Conservation (phyloP, 148 eudicot species). For the Linanthus parryae region DNA sequence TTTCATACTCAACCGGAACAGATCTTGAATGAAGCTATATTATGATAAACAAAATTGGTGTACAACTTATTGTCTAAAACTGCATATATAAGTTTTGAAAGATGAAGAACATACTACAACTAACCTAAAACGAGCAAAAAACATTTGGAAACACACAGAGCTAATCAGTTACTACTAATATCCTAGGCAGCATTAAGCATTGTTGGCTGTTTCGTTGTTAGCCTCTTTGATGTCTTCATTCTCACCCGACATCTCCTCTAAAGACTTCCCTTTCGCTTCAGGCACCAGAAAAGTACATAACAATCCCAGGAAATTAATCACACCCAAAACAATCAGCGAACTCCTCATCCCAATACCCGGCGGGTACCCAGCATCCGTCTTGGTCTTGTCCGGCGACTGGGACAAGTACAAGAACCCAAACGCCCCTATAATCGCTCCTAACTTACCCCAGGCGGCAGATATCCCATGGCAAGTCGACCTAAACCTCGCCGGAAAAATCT, state of each 20-base stretch:
- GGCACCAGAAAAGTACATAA: slow-evolving; percentile 6
- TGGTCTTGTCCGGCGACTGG: slow-evolving; percentile 1
- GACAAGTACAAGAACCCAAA: slow-evolving; percentile 9
- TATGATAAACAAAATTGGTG: too few relatives aligned
- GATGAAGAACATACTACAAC: too few relatives aligned
- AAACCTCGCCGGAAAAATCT: slow-evolving; percentile 5
- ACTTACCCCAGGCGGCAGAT: slow-evolving; percentile 4
- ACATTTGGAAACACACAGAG: too few relatives aligned
- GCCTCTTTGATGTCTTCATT: too few relatives aligned
- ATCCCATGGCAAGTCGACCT: slow-evolving; percentile 8
- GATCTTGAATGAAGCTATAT: too few relatives aligned
- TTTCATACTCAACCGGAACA: too few relatives aligned
- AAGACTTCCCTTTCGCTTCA: slow-evolving; percentile 1
- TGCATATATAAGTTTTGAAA: too few relatives aligned
- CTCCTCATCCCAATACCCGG: slow-evolving; percentile 8
- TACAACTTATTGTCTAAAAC: too few relatives aligned
- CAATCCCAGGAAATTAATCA: slow-evolving; percentile 1
- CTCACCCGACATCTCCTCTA: slow-evolving; percentile 6
- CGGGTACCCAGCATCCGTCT: slow-evolving; percentile 12
- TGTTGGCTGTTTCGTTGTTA: too few relatives aligned
- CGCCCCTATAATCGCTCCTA: slow-evolving; percentile 9
- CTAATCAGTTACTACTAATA: too few relatives aligned
- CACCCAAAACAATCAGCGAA: slow-evolving; percentile 4
- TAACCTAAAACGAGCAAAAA: too few relatives aligned
- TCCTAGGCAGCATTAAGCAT: too few relatives aligned